Base-by-base conservation (phyloP, 306 rosid species). In the Vigna angularis region DNA sequence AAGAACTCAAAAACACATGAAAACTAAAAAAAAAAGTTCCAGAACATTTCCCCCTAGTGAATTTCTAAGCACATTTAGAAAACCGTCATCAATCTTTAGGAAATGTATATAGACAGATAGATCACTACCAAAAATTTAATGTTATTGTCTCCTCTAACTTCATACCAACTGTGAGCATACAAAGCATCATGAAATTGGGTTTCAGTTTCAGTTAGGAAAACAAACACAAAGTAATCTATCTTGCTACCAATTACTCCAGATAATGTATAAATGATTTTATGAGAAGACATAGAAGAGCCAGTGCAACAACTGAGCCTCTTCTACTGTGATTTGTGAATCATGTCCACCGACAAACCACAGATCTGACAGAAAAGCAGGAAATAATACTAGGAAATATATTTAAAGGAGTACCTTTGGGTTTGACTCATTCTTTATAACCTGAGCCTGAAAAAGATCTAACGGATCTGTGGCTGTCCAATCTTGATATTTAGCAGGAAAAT, bases 391-490 rank as follows among this genome's bases (percentile, higher is more conserved):
- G 38, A 34, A 34, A 72, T 52, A 67, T 58, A 55, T 72, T 36
- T 36, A 40, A 72, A 58, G 53, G 62, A 66, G 44, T 88, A 94
- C 98, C 97, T 92, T 92, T 34, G 97, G 97, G 84, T 94, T 94
- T 80, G 97, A 82, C 80, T 92, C 98, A 53, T 48, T 68, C 91
- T 90, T 92, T 53, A 77, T 28, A 72, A 89, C 81, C 68, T 88
- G 93, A 61, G 98, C 97, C 78, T 92, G 80, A 85, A 90, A 94
- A 74, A 94, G 97, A 86, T 94, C 97, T 63, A 88, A 72, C 30
- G 98, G 98, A 76, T 94, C 86, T 36, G 97, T 94, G 40, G 82
- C 74, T 28, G 82, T 4, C 98, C 98, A 94, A 86, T 94, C 89
- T 89, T 89, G 97, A 86, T 90, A 88, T 83, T 58, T 77, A 74